Base-by-base conservation (phyloP, 495 filamentous ascomycete genomes). In the Physcia stellaris region DNA sequence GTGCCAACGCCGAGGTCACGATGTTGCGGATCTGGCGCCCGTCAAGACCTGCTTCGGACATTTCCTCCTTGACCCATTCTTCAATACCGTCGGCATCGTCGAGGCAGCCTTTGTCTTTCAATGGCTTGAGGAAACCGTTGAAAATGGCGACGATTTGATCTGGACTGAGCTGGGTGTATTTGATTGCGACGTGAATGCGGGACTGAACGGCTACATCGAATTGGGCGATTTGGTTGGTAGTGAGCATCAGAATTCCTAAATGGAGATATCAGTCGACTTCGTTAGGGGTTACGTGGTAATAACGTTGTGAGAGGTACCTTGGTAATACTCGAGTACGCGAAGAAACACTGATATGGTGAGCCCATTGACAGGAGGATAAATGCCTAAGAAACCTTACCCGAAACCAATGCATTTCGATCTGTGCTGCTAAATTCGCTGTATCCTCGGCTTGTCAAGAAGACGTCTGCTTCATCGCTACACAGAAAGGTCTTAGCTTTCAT, bases 11-110 rank as follows among this genome's bases (percentile, higher is more conserved):
- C 2, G 50, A 45, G 6, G 43, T 42, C 4, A 58, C 35, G 17
- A 58, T 39, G 39, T 58, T 60, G 2, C 56, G 55, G 22, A 60
- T 60, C 44, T 58, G 56, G 10, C 56, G 40, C 6, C 56, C 56
- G 30, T 60, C 46, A 27, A 58, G 45, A 2, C 26, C 32, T 17
- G 20, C 33, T 7, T 34, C 12, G 12, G 26, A 42, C n/a, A 35
- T 41, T 15, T 57, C 43, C 28, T 53, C 47, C 1, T 33, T 27
- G 5, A 52, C 32, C 37, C 38, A 51, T 18, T 48, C 22, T 23
- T 18, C 17, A 21, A 52, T 37, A 15, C 28, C 31, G 2, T 35
- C 42, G 18, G 31, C 38, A 17, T 55, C 31, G 18, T 54, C 40
- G 17, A 55, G 32, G 10, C 33, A 31, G 2, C 24, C 28, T 15